phyloP scores from a whole-genome alignment of 495 filamentous ascomycete genomes.

The Penicillium cosmopolitanum region DNA sequence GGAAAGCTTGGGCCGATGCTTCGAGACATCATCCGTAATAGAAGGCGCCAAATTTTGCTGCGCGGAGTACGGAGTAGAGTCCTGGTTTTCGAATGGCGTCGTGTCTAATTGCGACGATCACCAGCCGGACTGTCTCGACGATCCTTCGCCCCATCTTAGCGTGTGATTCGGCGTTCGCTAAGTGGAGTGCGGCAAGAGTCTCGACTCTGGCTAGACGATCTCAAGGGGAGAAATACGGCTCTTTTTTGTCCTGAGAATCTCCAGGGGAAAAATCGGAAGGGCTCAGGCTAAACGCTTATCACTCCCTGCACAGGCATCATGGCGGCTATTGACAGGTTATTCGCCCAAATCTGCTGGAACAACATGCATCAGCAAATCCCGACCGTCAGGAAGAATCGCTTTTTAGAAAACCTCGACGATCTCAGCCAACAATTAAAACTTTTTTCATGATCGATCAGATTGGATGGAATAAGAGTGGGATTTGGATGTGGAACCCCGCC shows the following conservation, averaged over 20 bases:
- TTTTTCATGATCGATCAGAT: too few species aligned
- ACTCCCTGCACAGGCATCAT: not conserved
- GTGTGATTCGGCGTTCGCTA: slow-evolving; percentile 23
- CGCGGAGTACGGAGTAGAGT: not conserved
- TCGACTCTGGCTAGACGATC: slow-evolving; percentile 11
- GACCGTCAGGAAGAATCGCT: not conserved
- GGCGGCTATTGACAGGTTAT: not conserved
- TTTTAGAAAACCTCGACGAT: too few species aligned
- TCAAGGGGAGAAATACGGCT: not conserved
- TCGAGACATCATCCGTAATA: not conserved
- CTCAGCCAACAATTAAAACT: too few species aligned
- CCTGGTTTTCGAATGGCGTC: slow-evolving; percentile 12
- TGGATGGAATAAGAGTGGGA: too few species aligned
- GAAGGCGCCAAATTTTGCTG: not conserved
- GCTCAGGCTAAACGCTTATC: not conserved
- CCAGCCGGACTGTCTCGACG: slow-evolving; percentile 14
- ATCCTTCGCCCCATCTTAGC: slow-evolving; percentile 24
- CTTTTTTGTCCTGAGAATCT: not conserved
- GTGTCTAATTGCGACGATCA: slow-evolving; percentile 17
- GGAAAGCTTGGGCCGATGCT: not conserved
- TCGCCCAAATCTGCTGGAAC: not conserved
- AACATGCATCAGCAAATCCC: not conserved
- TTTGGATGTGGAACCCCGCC: not conserved
- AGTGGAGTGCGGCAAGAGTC: slow-evolving; percentile 27
- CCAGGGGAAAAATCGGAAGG: not conserved